Conservation (phyloP, 352 stramenopile species). For the Phytophthora podocarpi region DNA sequence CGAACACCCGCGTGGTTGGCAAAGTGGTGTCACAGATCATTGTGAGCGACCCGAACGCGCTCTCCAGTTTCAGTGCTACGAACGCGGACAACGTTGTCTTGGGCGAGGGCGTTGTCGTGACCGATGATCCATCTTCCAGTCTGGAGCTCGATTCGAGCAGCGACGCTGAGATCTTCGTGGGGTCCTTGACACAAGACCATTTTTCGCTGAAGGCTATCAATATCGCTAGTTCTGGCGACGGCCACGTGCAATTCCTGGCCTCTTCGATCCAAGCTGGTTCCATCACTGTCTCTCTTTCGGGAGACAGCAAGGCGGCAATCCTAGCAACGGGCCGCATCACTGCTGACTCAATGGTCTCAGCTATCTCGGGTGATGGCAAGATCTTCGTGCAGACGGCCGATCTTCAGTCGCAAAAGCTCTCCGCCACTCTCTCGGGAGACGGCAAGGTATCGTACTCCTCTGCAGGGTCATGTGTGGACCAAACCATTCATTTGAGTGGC, state of each 20-base stretch:
- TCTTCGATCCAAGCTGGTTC: constrained; percentile 25
- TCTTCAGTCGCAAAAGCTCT: constrained; percentile 19
- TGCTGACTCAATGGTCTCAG: constrained; percentile 14
- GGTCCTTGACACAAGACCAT: constrained; percentile 9
- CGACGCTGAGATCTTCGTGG: constrained; percentile 25
- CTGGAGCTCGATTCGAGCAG: constrained; percentile 27
- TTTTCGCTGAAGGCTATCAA: constrained; percentile 14
- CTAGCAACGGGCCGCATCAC: constrained; percentile 14
- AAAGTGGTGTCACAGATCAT: constrained; percentile 39
- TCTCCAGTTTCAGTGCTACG: constrained; percentile 16
- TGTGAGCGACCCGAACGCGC: constrained; percentile 28
- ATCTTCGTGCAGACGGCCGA: constrained; percentile 31
- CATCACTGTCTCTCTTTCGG: constrained; percentile 12
- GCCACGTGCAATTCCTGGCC: constrained; percentile 26
- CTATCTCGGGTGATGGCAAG: constrained; percentile 28
- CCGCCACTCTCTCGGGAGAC: constrained; percentile 19
- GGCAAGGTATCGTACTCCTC: constrained; percentile 29
- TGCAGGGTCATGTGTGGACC: constrained; percentile 21
- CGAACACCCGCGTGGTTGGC: constrained; percentile 32
- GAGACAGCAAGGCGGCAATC: constrained; percentile 19
- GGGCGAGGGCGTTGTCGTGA: constrained; percentile 43
- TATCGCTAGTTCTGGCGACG: constrained; percentile 24
- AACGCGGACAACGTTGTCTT: constrained; percentile 31
- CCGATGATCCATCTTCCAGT: constrained; percentile 33
- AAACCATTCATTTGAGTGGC: constrained; percentile 26